phyloP scores from a whole-genome alignment of 768 basidiomycete species.

The Tulasnella calospora region DNA sequence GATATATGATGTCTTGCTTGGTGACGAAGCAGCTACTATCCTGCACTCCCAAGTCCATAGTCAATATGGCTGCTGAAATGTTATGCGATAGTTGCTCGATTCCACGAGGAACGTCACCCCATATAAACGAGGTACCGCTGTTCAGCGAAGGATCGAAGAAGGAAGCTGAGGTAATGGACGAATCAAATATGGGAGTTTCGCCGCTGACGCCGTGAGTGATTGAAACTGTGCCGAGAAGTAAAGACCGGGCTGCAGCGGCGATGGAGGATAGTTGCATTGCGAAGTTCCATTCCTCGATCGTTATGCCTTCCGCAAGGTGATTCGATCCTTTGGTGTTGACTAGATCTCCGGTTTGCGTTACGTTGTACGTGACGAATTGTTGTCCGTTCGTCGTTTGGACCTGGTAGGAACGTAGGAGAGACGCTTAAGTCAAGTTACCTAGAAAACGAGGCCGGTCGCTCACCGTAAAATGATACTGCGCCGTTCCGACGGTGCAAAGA shows the following conservation, averaged over 20 bases:
- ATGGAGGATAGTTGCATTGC: neutral
- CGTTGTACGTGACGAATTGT: neutral
- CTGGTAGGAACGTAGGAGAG: neutral
- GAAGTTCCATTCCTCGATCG: neutral
- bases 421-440: too few relatives aligned
- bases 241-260: neutral
- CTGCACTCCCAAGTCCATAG: neutral
- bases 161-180: neutral
- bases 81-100: neutral
- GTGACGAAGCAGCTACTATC: neutral
- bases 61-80: neutral
- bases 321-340: neutral
- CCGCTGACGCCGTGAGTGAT: neutral
- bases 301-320: neutral
- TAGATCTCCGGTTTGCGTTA: neutral
- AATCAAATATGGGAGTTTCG: neutral
- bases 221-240: neutral
- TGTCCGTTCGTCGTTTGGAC: neutral
- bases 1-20: neutral
- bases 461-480: neutral
- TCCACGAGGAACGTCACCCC: neutral
- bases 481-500: neutral
- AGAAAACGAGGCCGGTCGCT: neutral
- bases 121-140: neutral
- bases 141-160: neutral